Base-by-base conservation (phyloP, 495 filamentous ascomycete genomes). In the Aspergillus ellipticus region DNA sequence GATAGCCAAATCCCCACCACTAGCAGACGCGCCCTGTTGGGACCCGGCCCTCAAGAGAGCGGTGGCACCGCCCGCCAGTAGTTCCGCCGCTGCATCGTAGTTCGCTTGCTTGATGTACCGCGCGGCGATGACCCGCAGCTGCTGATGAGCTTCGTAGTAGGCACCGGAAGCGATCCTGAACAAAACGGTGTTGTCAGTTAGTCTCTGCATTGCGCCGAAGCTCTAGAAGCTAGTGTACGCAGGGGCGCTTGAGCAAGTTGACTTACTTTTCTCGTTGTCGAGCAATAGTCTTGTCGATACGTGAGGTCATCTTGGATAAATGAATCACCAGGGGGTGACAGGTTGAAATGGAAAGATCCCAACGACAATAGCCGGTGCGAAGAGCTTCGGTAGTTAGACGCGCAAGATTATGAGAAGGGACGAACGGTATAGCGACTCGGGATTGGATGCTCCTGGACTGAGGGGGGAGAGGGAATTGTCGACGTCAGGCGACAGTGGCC, bases 61-160 rank as follows among this genome's bases (percentile, higher is more conserved):
- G 57, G 86, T 83, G 2, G 94, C 89, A 59, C 95, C 94, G 53
- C 83, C 85, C 68, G 84, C 87, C 53, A 99, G 77, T 59, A 97
- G 86, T 55, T 96, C 89, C 66, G 92, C 84, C 16, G 94, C 95
- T 4, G 90, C 85, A 66, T 79, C 70, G 76, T 86, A 96, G 81
- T 94, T 91, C 39, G 79, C 74, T 22, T 85, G 77, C 71, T 97
- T 97, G 62, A 89, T 82, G 70, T 99, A 96, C 26, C 94, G 90
- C 46, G 89, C 88, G 31, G 92, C 89, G 60, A 97, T 90, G 28
- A 96, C 90, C 33, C 94, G 89, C 54, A 96, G 86, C 76, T 98
- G 95, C 70, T 98, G 94, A 71, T 96, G 91, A 51, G 94, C 94
- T 81, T 98, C 94, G 75, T 98, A 98, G 78, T 84, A 96, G 63